These are phyloP conservation scores for Agrocybe chaxingu DNA, from an alignment of 768 basidiomycete genomes.

Conservation along the genomic window DNA sequence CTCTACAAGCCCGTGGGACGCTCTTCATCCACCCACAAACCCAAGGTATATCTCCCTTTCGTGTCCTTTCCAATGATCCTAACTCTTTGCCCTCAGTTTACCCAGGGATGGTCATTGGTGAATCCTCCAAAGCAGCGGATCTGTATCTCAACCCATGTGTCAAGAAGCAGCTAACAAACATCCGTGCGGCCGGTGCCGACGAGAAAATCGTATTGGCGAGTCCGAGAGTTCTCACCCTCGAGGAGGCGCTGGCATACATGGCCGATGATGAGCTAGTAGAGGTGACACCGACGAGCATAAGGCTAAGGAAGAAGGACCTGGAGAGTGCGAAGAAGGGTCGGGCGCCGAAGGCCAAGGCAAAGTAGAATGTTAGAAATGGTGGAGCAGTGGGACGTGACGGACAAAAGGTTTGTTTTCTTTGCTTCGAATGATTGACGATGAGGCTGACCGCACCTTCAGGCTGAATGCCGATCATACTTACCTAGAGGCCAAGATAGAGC, in stretches of 20 bases:
- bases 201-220: slow-evolving; percentile 47
- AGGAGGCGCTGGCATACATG: slow-evolving; percentile 47
- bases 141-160: slow-evolving; percentile 45
- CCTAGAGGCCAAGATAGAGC: too few species aligned
- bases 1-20: slow-evolving; percentile 44
- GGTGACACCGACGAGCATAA: slow-evolving; percentile 38
- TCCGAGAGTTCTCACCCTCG: slow-evolving; percentile 40
- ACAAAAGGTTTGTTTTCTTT: neutral
- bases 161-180: slow-evolving; percentile 49
- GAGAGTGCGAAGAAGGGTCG: slow-evolving; percentile 31
- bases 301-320: slow-evolving; percentile 41
- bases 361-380: slow-evolving; percentile 1
- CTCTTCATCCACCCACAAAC: slow-evolving; percentile 43
- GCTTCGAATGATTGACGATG: neutral
- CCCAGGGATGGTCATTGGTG: slow-evolving; percentile 51
- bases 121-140: slow-evolving; percentile 42
- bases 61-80: neutral
- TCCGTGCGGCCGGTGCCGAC: slow-evolving; percentile 44
- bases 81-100: slow-evolving; percentile 30
- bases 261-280: slow-evolving; percentile 48
- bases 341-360: slow-evolving; percentile 19
- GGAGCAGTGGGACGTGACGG: neutral
- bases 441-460: neutral
- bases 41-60: slow-evolving; percentile 26
- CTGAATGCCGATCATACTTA: too few species aligned